Base-by-base conservation (phyloP, 768 basidiomycete species). In the Hypholoma fasciculare region DNA sequence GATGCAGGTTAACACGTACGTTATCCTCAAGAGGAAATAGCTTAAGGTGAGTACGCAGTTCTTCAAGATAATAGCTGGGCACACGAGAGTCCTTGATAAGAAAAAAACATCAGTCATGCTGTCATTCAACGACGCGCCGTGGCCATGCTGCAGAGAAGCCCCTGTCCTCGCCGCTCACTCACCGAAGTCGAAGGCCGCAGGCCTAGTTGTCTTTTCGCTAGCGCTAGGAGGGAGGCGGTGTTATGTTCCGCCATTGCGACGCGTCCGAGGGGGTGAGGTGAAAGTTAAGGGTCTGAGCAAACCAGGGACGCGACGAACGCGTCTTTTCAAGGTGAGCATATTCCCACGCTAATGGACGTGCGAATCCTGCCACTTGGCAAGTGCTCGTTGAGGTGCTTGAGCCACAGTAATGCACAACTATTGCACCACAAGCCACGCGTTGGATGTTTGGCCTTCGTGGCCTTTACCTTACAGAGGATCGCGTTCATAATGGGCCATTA, bases 21-120 rank as follows among this genome's bases (percentile, higher is more conserved):
- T 74, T 65, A 30, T 65, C 66, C 55, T 76, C 76, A 13, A 69
- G 34, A 1, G 74, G 76, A 52, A 67, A 75, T 11, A 74, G 54
- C 0, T 34, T 49, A 16, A 71, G 46, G 56, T 78, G 75, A n/a
- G 56, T 58, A n/a, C 65, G 65, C 1, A 79, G 69, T 44, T 75
- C 74, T 16, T 69, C 63, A 7, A 76, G 38, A 61, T 79, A 79
- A 3, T 56, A 66, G n/a, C 56, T 57, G 1, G 78, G 75, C n/a
- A 78, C 67, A n/a, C 47, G 56, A 14, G 38, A 27, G 37, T 66
- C 61, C 65, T 66, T 52, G 9, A 59, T 20, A 36, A 43, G 19
- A 49, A 54, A 55, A 58, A 59, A 57, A 38, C 40, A 42, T 63
- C 20, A 62, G 59, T 46, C 40, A 58, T 37, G 19, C 23, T 40